Evolutionary conservation across 306 rosid species (phyloP).

Genomic region (Prosopis cineraria): DNA sequence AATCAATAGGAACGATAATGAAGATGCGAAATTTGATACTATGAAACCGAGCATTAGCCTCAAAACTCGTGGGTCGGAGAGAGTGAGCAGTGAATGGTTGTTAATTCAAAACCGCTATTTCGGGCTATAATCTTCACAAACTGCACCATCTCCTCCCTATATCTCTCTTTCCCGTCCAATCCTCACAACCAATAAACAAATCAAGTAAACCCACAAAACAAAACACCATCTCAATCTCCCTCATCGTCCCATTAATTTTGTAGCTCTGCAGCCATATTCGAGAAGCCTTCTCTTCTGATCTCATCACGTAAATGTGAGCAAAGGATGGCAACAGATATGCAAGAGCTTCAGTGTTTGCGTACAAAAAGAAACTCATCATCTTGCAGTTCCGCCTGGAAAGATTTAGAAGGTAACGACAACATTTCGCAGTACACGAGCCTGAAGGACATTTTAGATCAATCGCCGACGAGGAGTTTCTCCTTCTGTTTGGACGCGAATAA

Average conservation of each 20-base stretch:
- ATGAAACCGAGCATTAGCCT: background rate
- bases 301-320: too few relatives aligned
- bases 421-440: slow-evolving; percentile 60
- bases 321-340: slow-evolving; percentile 46
- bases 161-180: background rate
- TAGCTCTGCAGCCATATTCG: too few relatives aligned
- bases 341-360: slow-evolving; percentile 22
- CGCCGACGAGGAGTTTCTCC: slow-evolving; percentile 35
- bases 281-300: too few relatives aligned
- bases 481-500: slow-evolving; percentile 36
- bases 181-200: too few relatives aligned
- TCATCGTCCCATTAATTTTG: too few relatives aligned
- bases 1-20: background rate
- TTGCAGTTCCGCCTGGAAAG: background rate
- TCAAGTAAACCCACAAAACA: too few relatives aligned
- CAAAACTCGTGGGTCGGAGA: too few relatives aligned
- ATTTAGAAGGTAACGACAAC: background rate
- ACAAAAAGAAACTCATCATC: slow-evolving; percentile 25
- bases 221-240: too few relatives aligned
- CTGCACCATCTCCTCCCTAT: background rate
- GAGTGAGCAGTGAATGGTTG: background rate
- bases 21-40: background rate
- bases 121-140: background rate
- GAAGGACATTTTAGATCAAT: slow-evolving; percentile 56
- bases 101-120: background rate